Percentiles rank a stretch among this genome's conserved stretches.
Evolutionary conservation across 1,139 yeast species (phyloP).

Genomic region (Pichia sp.): DNA sequence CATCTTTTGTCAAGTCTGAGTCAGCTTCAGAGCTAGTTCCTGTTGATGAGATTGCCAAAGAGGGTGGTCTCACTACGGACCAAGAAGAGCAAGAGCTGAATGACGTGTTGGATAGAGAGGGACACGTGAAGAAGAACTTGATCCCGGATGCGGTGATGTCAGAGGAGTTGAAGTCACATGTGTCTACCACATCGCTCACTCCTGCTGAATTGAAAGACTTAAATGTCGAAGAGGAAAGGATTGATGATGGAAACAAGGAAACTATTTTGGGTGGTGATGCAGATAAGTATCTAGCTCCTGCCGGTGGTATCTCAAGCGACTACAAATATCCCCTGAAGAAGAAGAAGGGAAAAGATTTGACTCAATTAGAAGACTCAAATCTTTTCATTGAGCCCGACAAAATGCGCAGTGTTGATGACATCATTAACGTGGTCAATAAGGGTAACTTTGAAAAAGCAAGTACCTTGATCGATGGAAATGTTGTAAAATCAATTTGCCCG

Average conservation of each 20-base stretch:
- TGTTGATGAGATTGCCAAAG: conserved; percentile 52
- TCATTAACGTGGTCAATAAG: conserved; percentile 26
- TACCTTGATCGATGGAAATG: conserved; percentile 19
- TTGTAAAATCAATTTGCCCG: conserved; percentile 25
- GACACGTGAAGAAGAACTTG: conserved; percentile 47
- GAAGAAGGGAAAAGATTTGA: conserved; percentile 8
- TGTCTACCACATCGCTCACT: background rate
- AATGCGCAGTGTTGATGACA: conserved; percentile 28
- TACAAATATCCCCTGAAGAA: conserved; percentile 11
- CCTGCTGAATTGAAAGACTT: conserved; percentile 6
- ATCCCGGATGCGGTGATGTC: conserved; percentile 25
- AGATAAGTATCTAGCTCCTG: conserved; percentile 33
- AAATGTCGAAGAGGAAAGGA: conserved; percentile 8
- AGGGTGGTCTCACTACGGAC: conserved; percentile 57
- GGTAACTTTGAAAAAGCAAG: conserved; percentile 23
- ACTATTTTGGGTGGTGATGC: conserved; percentile 30
- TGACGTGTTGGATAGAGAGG: conserved; percentile 47
- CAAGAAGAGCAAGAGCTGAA: conserved; percentile 55
- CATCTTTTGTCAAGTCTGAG: conserved; percentile 21
- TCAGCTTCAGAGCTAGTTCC: conserved; percentile 36
- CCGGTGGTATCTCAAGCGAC: conserved; percentile 24
- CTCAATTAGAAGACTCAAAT: conserved; percentile 2
- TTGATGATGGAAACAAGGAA: conserved; percentile 9
- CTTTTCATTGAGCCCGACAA: conserved; percentile 25
- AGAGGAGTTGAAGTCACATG: background rate